Evolutionary conservation across 768 basidiomycete species (phyloP).

Genomic region (Lactifluus subvellereus): DNA sequence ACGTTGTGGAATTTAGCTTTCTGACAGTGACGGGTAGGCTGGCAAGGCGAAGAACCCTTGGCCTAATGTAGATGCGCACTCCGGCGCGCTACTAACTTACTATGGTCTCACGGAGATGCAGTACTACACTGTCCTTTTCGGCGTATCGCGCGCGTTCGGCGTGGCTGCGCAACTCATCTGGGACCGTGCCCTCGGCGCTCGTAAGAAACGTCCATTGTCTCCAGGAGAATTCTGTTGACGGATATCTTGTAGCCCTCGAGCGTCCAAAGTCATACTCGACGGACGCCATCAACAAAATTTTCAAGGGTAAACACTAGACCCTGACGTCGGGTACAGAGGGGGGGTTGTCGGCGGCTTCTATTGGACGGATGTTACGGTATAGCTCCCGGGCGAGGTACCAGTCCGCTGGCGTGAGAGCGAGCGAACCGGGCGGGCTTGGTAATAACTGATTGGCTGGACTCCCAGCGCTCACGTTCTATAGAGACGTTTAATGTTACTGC

Average conservation of each 20-base stretch:
- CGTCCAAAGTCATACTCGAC: conserved; percentile 90
- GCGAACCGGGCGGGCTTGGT: conserved; percentile 1
- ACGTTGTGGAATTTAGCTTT: conserved; percentile 1
- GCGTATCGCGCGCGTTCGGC: conserved; percentile 92
- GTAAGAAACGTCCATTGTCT: conserved; percentile 40
- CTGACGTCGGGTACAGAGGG: not conserved
- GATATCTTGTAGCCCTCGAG: conserved; percentile 55
- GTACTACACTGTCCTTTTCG: conserved; percentile 97
- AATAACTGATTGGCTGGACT: conserved; percentile 2
- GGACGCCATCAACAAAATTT: conserved; percentile 72
- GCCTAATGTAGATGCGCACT: conserved; percentile 98
- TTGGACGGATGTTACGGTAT: not conserved
- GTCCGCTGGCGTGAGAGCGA: conserved; percentile 10
- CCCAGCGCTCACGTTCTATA: not conserved
- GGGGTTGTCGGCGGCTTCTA: conserved; percentile 4
- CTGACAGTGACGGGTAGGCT: conserved; percentile 41
- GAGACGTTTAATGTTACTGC: conserved; percentile 3
- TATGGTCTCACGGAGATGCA: conserved; percentile 88
- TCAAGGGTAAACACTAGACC: conserved; percentile 46
- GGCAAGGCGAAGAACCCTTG: conserved; percentile 92
- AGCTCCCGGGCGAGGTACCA: not conserved
- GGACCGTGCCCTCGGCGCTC: conserved; percentile 90
- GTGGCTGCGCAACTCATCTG: conserved; percentile 86
- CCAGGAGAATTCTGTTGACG: conserved; percentile 2
- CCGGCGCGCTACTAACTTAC: conserved; percentile 80